A percentile compares a stretch with the other conserved stretches of the same genome.
Conservation (phyloP, 495 filamentous ascomycete genomes). For the Penicillium soppii region DNA sequence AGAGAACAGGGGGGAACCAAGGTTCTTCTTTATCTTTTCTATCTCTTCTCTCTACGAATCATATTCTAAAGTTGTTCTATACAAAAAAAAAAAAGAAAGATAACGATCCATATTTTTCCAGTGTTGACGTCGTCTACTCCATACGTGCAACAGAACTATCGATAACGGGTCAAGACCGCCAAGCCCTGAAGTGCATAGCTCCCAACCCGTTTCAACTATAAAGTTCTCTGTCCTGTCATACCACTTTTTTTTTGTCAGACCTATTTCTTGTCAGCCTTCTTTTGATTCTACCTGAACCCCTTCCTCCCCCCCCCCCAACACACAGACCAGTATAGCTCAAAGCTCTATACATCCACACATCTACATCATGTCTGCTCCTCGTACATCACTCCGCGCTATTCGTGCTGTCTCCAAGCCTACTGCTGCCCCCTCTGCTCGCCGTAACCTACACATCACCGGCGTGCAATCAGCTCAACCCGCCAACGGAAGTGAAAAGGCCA, state of each 20-base stretch:
- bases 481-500: slow-evolving; percentile 36
- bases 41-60: neutral
- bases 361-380: slow-evolving; percentile 48
- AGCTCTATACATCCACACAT: slow-evolving; percentile 12
- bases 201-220: slow-evolving; percentile 30
- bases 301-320: neutral
- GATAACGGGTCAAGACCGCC: slow-evolving; percentile 30
- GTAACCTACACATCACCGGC: slow-evolving; percentile 55
- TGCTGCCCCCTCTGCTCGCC: slow-evolving; percentile 38
- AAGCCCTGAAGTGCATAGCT: slow-evolving; percentile 31
- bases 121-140: slow-evolving; percentile 9
- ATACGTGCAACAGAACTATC: slow-evolving; percentile 19
- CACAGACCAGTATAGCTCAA: neutral
- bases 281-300: no score
- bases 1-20: neutral
- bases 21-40: neutral
- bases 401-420: slow-evolving; percentile 46
- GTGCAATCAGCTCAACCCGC: slow-evolving; percentile 46
- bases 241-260: neutral
- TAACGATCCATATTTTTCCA: neutral
- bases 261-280: no score
- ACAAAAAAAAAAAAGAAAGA: neutral
- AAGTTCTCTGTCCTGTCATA: slow-evolving; percentile 10
- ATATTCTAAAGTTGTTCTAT: neutral
- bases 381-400: slow-evolving; percentile 51